Evolutionary conservation across 352 stramenopile genomes (phyloP).

Genomic region (Globisporangium canariense): DNA sequence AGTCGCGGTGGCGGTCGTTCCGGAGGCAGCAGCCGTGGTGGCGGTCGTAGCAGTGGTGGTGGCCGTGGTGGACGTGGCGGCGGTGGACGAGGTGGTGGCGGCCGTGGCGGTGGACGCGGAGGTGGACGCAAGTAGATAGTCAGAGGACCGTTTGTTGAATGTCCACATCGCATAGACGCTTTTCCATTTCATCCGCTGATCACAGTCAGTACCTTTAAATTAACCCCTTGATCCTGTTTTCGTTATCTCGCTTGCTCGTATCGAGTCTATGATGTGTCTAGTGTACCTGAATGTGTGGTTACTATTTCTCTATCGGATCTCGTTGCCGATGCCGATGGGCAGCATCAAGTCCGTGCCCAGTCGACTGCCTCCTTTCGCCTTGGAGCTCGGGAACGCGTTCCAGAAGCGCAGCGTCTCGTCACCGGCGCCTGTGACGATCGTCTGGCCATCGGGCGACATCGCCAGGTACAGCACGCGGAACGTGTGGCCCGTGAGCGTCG

Average conservation of each 20-base stretch:
- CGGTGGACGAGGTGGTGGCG: slow-evolving; percentile 17
- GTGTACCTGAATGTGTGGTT: slow-evolving; percentile 7
- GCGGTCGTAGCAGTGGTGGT: slow-evolving; percentile 25
- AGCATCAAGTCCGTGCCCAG: slow-evolving; percentile 58
- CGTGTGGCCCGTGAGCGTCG: slow-evolving; percentile 95
- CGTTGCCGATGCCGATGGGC: slow-evolving; percentile 44
- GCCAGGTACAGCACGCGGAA: slow-evolving; percentile 96
- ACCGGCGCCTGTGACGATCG: slow-evolving; percentile 96
- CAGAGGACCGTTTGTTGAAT: not conserved
- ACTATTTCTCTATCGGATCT: slow-evolving; percentile 45
- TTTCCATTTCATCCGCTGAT: not conserved
- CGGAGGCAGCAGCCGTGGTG: slow-evolving; percentile 17
- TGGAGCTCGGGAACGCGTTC: slow-evolving; percentile 94
- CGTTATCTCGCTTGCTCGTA: slow-evolving; percentile 9
- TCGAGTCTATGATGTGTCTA: slow-evolving; percentile 10
- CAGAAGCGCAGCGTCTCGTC: slow-evolving; percentile 98
- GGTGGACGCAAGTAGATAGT: slow-evolving; percentile 44
- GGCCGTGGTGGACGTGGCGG: slow-evolving; percentile 24
- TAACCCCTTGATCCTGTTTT: slow-evolving; percentile 8
- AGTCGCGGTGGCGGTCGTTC: slow-evolving; percentile 21
- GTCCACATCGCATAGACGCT: slow-evolving; percentile 6
- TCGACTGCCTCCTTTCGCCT: slow-evolving; percentile 41
- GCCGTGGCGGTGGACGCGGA: slow-evolving; percentile 21
- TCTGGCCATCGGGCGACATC: slow-evolving; percentile 96
- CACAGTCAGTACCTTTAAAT: not conserved